phyloP scores from a whole-genome alignment of 331 rosid genomes.

The Cucumis variabilis region DNA sequence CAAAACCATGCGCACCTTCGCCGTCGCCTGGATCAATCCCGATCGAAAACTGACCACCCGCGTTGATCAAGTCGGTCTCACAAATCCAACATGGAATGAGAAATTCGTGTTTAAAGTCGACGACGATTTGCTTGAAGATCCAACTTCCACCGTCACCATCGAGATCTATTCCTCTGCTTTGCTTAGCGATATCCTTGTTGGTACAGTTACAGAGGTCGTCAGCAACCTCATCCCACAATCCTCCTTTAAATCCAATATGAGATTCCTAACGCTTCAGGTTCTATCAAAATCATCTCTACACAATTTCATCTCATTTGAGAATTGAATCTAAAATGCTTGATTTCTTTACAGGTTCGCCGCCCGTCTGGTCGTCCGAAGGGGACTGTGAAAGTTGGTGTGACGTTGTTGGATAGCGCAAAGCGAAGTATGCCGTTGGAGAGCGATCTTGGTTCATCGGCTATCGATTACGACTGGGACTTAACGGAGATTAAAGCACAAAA shows the following conservation, averaged over 20 bases:
- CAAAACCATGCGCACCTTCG: slow-evolving; percentile 60
- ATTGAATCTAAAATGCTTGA: background rate
- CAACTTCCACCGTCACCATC: slow-evolving; percentile 52
- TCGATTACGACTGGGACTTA: slow-evolving; percentile 46
- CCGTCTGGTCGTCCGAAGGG: slow-evolving; percentile 87
- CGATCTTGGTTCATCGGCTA: slow-evolving; percentile 55
- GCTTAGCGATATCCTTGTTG: slow-evolving; percentile 64
- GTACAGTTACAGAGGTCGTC: slow-evolving; percentile 55
- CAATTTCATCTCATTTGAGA: background rate
- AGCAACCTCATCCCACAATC: slow-evolving; percentile 55
- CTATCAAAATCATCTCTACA: background rate
- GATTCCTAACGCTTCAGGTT: slow-evolving; percentile 66
- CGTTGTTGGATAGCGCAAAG: slow-evolving; percentile 61
- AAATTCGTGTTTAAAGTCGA: slow-evolving; percentile 77
- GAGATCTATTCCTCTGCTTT: slow-evolving; percentile 63
- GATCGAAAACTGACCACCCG: slow-evolving; percentile 62
- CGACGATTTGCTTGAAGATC: slow-evolving; percentile 45
- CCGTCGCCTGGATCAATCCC: slow-evolving; percentile 75
- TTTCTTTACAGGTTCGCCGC: slow-evolving; percentile 46
- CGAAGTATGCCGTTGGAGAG: slow-evolving; percentile 79
- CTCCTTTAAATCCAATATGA: slow-evolving; percentile 42
- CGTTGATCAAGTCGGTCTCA: slow-evolving; percentile 55
- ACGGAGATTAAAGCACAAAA: slow-evolving; percentile 33
- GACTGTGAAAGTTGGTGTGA: slow-evolving; percentile 66
- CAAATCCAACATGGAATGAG: slow-evolving; percentile 82